Evolutionary conservation across 805 yeast genomes (phyloP).

Genomic region (Wickerhamomyces strasburgensis): DNA sequence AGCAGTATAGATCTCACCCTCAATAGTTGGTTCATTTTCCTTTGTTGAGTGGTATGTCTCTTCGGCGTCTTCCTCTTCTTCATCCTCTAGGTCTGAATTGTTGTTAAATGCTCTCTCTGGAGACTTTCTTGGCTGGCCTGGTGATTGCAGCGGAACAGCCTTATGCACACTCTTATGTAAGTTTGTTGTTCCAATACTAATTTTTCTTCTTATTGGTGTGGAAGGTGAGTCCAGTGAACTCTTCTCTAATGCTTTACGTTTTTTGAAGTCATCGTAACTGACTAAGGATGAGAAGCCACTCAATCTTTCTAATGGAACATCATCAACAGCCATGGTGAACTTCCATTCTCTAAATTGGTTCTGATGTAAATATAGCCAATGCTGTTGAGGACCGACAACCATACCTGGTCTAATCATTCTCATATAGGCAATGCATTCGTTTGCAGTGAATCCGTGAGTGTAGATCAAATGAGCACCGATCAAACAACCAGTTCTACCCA

Average conservation of each 20-base stretch:
- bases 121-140: slow-evolving; percentile 91
- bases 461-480: slow-evolving; percentile 96
- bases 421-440: slow-evolving; percentile 94
- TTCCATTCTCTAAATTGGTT: slow-evolving; percentile 96
- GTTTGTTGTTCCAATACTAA: slow-evolving; percentile 61
- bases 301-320: slow-evolving; percentile 56
- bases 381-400: slow-evolving; percentile 99
- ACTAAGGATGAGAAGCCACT: slow-evolving; percentile 65
- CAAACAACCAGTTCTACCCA: slow-evolving; percentile 96
- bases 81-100: slow-evolving; percentile 24
- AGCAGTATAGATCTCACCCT: slow-evolving; percentile 4
- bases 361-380: slow-evolving; percentile 95
- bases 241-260: slow-evolving; percentile 37
- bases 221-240: slow-evolving; percentile 40
- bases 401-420: slow-evolving; percentile 96
- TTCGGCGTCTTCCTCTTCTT: slow-evolving; percentile 23
- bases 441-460: slow-evolving; percentile 95
- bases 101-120: slow-evolving; percentile 29
- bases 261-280: slow-evolving; percentile 55
- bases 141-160: slow-evolving; percentile 88
- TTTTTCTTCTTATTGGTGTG: slow-evolving; percentile 71
- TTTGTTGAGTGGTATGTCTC: slow-evolving; percentile 23
- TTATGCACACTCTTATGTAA: slow-evolving; percentile 59
- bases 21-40: slow-evolving; percentile 13
- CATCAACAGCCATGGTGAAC: slow-evolving; percentile 79